Evolutionary conservation across 2,329 filamentous ascomycete genomes (phyloP).

Genomic region (Parafenestella ontariensis): DNA sequence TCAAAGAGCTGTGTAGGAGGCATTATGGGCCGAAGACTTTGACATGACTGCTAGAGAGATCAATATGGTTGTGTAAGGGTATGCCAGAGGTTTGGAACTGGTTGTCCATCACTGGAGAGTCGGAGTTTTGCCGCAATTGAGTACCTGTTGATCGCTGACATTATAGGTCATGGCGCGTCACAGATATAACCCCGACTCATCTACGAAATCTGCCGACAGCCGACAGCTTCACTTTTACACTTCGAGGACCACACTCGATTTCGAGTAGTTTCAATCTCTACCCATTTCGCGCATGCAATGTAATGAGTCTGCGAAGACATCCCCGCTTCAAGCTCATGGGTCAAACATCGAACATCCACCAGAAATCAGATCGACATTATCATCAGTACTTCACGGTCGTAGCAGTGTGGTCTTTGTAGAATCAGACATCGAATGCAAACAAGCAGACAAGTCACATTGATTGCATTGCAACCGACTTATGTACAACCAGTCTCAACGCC

Average conservation of each 20-base stretch:
- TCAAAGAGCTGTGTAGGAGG: not conserved
- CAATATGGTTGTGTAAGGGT: slow-evolving; percentile 1
- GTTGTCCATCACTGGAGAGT: not conserved
- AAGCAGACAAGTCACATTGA: not conserved
- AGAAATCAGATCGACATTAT: not conserved
- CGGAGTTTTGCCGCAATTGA: slow-evolving; percentile 1
- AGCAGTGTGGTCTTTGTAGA: not conserved
- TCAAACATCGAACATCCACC: not conserved
- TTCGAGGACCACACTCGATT: not conserved
- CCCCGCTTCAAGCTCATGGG: not conserved
- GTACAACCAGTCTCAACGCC: not conserved
- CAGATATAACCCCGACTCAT: slow-evolving; percentile 16
- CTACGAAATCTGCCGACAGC: not conserved
- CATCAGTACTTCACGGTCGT: not conserved
- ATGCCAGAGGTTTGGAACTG: slow-evolving; percentile 2
- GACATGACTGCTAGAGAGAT: not conserved
- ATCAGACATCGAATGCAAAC: not conserved
- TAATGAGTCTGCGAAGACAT: not conserved
- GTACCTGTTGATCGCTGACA: slow-evolving; percentile 13
- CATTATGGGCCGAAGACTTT: not conserved
- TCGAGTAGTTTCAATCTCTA: not conserved
- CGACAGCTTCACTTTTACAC: not conserved
- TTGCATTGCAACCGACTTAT: not conserved
- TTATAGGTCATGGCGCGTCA: slow-evolving; percentile 17
- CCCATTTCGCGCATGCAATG: not conserved